Evolutionary conservation across 73 alveolate genomes (phyloP).

Genomic region (Paramecium caudatum): DNA sequence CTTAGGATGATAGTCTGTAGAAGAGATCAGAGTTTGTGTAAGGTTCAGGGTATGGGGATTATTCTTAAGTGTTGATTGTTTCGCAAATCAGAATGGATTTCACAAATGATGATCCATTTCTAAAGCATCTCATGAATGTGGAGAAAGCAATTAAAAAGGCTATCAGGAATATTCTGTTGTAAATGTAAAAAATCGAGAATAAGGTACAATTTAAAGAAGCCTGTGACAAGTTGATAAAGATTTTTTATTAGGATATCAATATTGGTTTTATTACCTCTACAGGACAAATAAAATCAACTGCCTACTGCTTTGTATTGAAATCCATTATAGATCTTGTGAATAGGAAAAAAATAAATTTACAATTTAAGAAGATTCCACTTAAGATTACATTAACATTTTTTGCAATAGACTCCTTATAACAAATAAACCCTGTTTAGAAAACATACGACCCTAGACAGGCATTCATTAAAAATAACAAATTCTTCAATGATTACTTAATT

Average conservation of each 20-base stretch:
- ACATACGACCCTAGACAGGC: conserved; percentile 34
- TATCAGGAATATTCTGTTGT: conserved; percentile 27
- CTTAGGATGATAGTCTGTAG: conserved; percentile 28
- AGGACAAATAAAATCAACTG: conserved; percentile 64
- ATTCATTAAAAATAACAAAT: conserved; percentile 37
- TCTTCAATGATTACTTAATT: conserved; percentile 35
- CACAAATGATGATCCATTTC: conserved; percentile 61
- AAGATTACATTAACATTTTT: conserved; percentile 49
- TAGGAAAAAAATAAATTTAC: conserved; percentile 55
- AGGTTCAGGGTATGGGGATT: not conserved
- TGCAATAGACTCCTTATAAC: conserved; percentile 39
- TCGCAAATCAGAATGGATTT: conserved; percentile 64
- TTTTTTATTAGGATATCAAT: conserved; percentile 59
- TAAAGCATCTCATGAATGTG: conserved; percentile 52
- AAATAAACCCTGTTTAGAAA: not conserved
- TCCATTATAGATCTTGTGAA: not conserved
- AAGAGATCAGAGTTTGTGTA: conserved; percentile 18
- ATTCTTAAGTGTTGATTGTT: conserved; percentile 9
- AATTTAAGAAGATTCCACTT: conserved; percentile 59
- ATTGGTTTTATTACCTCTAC: conserved; percentile 61
- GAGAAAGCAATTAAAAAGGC: conserved; percentile 63
- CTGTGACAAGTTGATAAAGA: not conserved
- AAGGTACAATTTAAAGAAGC: conserved; percentile 33
- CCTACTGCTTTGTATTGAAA: not conserved
- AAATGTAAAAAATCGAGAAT: not conserved